Evolutionary conservation across 306 rosid genomes (phyloP), one percentile per base, ranked within the genome.

Genomic region (Trifolium subterraneum): DNA sequence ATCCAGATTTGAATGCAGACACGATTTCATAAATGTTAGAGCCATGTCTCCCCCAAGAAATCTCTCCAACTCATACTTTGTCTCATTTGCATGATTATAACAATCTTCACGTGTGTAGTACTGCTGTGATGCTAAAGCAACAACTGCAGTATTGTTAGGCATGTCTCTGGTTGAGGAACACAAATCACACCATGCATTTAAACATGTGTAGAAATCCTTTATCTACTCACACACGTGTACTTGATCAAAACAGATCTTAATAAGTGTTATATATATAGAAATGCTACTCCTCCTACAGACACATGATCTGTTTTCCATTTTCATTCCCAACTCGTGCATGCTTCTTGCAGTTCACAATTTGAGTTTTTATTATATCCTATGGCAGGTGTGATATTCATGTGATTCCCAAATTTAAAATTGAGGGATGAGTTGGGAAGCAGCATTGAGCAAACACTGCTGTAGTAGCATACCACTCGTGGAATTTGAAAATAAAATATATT

Each of bases 61-160:
- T 50, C 77, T 80, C 23, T 11, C 72, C 73, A 74, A 80, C 80
- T 74, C 64, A 45, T 79, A 56, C 22, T 56, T 42, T 44, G 73
- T 51, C 27, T 14, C 52, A 35, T 48, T 22, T 11, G 66, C 68
- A 66, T 67, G 38, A 66, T 54, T 41, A 29, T 29, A 20, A 58
- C 10, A 58, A 20, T 20, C 2, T 55, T 6, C 62, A 22, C 62
- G 8, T 23, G 33, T 22, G 33, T 25, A 55, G 7, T 55, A 55
- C 8, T 58, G 8, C 16, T 55, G 62, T 55, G 33, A 55, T 55
- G 31, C 33, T 12, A 58, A 23, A 23, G 36, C 35, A 58, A 58
- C 61, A 54, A 52, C 59, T 52, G 59, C 27, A 52, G 29, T 52
- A 19, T 3, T 52, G 59, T 9, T 52, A 18, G 59, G 59, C 59